A percentile compares a stretch with the other conserved stretches of the same genome.
Conservation (phyloP, 176 grass and related monocot genomes). For the Luzula sylvatica region DNA sequence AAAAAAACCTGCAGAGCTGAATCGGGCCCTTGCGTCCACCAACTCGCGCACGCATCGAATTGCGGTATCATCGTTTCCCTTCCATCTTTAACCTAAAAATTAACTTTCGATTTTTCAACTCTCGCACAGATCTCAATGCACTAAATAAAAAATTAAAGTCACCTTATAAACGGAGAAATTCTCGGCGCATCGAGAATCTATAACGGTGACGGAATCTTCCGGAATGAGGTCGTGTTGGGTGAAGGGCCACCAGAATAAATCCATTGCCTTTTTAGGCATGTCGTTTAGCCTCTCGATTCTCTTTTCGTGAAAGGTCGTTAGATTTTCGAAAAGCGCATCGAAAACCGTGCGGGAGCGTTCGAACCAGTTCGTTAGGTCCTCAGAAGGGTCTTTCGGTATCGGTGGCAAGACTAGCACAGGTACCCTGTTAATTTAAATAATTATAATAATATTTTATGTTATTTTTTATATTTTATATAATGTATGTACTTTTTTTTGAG, state of each 20-base stretch:
- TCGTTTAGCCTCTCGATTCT: slow-evolving; percentile 60
- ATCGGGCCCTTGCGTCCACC: slow-evolving; percentile 99
- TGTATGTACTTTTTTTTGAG: slow-evolving; percentile 51
- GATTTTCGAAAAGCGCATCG: slow-evolving; percentile 37
- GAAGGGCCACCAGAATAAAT: slow-evolving; percentile 93
- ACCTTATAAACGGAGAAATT: slow-evolving; percentile 89
- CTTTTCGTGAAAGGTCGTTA: slow-evolving; percentile 57
- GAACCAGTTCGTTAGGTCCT: slow-evolving; percentile 86
- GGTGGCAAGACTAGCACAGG: slow-evolving; percentile 65
- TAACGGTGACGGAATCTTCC: slow-evolving; percentile 63
- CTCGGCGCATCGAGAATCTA: slow-evolving; percentile 90
- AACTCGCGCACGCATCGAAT: slow-evolving; percentile 96
- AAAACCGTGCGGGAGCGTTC: slow-evolving; percentile 50
- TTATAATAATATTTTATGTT: neutral
- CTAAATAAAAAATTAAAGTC: neutral
- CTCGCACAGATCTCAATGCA: too few species aligned
- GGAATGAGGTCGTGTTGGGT: slow-evolving; percentile 89
- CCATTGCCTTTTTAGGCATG: slow-evolving; percentile 68
- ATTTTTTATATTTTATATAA: neutral
- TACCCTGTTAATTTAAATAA: slow-evolving; percentile 34
- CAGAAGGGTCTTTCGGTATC: slow-evolving; percentile 62
- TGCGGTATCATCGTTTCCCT: slow-evolving; percentile 58
- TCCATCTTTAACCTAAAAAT: slow-evolving; percentile 42
- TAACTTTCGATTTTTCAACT: neutral
- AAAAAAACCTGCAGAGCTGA: slow-evolving; percentile 62